Base-by-base conservation (phyloP, 164 flowering plant species). In the Stephania yunnanensis region DNA sequence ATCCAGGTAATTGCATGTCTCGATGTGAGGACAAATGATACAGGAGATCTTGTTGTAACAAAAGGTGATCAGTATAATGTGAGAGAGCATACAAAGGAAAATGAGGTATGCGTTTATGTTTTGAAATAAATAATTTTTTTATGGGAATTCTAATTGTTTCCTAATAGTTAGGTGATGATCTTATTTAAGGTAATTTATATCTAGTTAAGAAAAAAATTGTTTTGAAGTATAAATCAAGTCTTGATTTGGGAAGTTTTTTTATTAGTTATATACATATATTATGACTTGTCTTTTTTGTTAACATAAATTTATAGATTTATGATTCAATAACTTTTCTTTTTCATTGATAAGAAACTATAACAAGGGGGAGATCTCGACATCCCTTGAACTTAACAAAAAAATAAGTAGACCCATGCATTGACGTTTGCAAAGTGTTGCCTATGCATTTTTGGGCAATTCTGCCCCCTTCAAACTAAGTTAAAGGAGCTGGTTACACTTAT, bases 41-140 rank as follows among this genome's bases (percentile, higher is more conserved):
- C 86, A 61, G 98, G 98, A 44, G 98, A 93, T 83, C 99, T 95
- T 85, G 95, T 95, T 78, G 99, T 93, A 68, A 92, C 98, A 71
- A 93, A 95, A 86, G 98, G 99, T 73, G 98, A 95, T 75, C 99
- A 95, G 71, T 95, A 95, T 84, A 97, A 93, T 85, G 99, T 95
- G 68, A 89, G 99, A 80, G 98, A 95, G 82, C 86, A 93, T 53
- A 88, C 98, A 73, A 71, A 87, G 77, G 93, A 90, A 82, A 90
- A 93, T 82, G 97, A 92, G 99, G 99, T 95, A 85, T 29, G 46
- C 20, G 52, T 48, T 76, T 61, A 2, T 22, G 42, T 46, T 52
- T 30, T 48, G n/a, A 25, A 25, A 61, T 61, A 20, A 5, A 61
- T 61, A 4, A 61, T 0, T 61, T 20, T 25, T 13, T 63, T 64